A percentile compares a stretch with the other conserved stretches of the same genome.
Evolutionary conservation across 179 eudicot genomes (phyloP).

Genomic region (Drosera spatulata): DNA sequence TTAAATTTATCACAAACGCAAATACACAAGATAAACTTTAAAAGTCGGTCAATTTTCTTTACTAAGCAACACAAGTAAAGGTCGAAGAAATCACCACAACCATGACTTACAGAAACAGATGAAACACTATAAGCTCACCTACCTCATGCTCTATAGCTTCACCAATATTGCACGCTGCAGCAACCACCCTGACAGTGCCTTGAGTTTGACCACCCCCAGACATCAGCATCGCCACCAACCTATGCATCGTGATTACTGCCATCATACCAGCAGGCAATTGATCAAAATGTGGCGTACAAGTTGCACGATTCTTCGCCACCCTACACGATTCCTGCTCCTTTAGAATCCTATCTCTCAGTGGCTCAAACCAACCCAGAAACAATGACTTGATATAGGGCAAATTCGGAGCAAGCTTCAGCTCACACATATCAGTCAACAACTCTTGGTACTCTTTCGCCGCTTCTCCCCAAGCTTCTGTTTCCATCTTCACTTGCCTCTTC

Average conservation of each 20-base stretch:
- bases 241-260: slow-evolving; percentile 97
- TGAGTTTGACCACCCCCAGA: slow-evolving; percentile 37
- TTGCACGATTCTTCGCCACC: slow-evolving; percentile 33
- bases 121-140: slow-evolving; percentile 7
- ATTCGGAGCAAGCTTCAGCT: slow-evolving; percentile 82
- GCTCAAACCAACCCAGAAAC: slow-evolving; percentile 98
- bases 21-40: too few species aligned
- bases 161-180: slow-evolving; percentile 63
- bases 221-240: slow-evolving; percentile 79
- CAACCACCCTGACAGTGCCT: slow-evolving; percentile 60
- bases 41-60: too few species aligned
- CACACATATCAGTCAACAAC: slow-evolving; percentile 77
- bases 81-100: neutral
- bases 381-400: slow-evolving; percentile 84
- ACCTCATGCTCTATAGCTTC: slow-evolving; percentile 97
- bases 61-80: too few species aligned
- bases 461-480: slow-evolving; percentile 89
- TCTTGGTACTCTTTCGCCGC: slow-evolving; percentile 84
- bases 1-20: too few species aligned
- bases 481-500: slow-evolving; percentile 65
- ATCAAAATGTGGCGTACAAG: slow-evolving; percentile 47
- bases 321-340: slow-evolving; percentile 55
- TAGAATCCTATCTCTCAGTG: slow-evolving; percentile 50
- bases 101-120: neutral
- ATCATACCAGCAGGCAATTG: slow-evolving; percentile 86